A percentile compares a stretch with the other conserved stretches of the same genome.
Conservation (phyloP, 2,329 filamentous ascomycete genomes). For the Claviceps digitariae region DNA sequence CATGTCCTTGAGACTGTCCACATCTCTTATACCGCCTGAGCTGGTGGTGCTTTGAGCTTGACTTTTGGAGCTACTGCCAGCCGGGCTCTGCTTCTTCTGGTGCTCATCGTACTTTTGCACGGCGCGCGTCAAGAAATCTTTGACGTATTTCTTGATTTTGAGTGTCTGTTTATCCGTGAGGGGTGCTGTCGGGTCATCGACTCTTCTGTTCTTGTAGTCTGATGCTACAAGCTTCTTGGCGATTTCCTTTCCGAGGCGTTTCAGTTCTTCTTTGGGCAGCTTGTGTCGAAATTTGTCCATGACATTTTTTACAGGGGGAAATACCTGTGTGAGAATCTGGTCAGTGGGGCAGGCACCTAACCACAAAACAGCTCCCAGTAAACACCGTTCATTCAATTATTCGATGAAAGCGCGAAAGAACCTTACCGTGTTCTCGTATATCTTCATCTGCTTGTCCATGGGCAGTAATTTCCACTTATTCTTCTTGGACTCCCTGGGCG, state of each 20-base stretch:
- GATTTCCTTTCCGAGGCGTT: conserved; percentile 51
- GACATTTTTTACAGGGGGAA: conserved; percentile 72
- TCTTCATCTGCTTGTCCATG: conserved; percentile 81
- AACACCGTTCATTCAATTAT: no score
- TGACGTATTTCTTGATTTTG: conserved; percentile 72
- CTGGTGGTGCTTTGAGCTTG: conserved; percentile 1
- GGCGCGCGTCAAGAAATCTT: conserved; percentile 77
- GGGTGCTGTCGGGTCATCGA: conserved; percentile 57
- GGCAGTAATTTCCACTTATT: conserved; percentile 60
- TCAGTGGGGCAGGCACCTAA: background rate
- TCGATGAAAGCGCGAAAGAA: no score
- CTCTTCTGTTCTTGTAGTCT: conserved; percentile 82
- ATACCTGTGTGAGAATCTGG: conserved; percentile 46
- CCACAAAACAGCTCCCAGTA: no score
- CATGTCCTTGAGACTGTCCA: background rate
- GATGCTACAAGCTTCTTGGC: conserved; percentile 83
- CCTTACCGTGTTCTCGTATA: conserved; percentile 88
- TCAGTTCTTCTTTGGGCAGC: conserved; percentile 65
- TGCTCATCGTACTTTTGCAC: conserved; percentile 59
- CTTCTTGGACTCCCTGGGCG: conserved; percentile 43
- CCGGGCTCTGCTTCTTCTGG: conserved; percentile 40
- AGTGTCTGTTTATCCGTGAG: conserved; percentile 67
- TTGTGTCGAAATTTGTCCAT: conserved; percentile 79
- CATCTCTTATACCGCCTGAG: background rate
- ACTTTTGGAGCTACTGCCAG: background rate